A percentile compares a stretch with the other conserved stretches of the same genome.
These are phyloP conservation scores for Protostelium mycophagum DNA, from an alignment of 78 protist species.

Conservation along the genomic window DNA sequence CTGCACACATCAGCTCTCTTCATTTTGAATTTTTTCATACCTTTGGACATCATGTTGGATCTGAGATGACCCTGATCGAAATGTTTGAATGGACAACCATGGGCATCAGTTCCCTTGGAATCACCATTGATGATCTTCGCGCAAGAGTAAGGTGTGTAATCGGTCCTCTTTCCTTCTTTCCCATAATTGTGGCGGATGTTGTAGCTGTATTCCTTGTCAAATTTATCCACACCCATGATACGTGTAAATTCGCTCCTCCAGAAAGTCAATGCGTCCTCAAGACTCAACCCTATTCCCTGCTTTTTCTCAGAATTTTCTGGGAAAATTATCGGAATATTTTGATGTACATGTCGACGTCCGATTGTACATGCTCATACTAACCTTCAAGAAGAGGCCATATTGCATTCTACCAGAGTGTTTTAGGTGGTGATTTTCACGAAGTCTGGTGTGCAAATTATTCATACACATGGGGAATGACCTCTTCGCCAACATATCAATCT, in stretches of 20 bases:
- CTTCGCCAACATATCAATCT: slow-evolving; percentile 20
- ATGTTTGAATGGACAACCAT: slow-evolving; percentile 42
- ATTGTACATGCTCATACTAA: not conserved
- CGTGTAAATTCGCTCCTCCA: slow-evolving; percentile 71
- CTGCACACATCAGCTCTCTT: slow-evolving; percentile 7
- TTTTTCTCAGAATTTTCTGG: not conserved
- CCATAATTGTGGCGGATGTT: slow-evolving; percentile 86
- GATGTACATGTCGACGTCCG: not conserved
- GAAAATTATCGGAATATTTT: not conserved
- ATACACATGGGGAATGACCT: slow-evolving; percentile 83
- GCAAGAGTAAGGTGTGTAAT: slow-evolving; percentile 68
- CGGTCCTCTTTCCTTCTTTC: slow-evolving; percentile 74
- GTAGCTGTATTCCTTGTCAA: slow-evolving; percentile 75
- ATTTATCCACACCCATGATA: slow-evolving; percentile 58
- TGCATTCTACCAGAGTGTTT: slow-evolving; percentile 81
- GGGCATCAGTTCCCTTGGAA: slow-evolving; percentile 1
- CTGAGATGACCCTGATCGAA: not conserved
- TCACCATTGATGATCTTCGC: slow-evolving; percentile 45
- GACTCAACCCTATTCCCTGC: slow-evolving; percentile 74
- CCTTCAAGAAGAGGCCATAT: slow-evolving; percentile 81
- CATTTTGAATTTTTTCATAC: not conserved
- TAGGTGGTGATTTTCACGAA: slow-evolving; percentile 38
- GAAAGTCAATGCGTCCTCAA: slow-evolving; percentile 78
- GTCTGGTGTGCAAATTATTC: slow-evolving; percentile 50
- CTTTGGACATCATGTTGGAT: not conserved